Evolutionary conservation across 78 protist species (phyloP).

Genomic region (Speleostelium caveatum): DNA sequence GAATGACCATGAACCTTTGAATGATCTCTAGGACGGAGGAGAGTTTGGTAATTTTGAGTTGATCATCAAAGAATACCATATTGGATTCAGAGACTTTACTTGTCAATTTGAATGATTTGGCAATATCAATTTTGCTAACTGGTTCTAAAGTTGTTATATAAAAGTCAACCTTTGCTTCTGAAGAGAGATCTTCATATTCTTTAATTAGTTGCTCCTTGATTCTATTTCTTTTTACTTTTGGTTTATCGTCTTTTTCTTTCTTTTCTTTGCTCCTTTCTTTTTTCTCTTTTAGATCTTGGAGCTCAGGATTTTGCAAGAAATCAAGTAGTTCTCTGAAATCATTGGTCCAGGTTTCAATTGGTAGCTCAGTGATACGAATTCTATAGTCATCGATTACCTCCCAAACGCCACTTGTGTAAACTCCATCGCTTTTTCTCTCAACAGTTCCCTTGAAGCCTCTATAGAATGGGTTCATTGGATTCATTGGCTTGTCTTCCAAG

Average conservation of each 20-base stretch:
- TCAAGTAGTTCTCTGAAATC: conserved; percentile 90
- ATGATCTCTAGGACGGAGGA: conserved; percentile 2
- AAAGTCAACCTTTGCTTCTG: background rate
- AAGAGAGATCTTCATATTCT: conserved; percentile 9
- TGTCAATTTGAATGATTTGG: conserved; percentile 26
- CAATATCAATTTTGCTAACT: conserved; percentile 23
- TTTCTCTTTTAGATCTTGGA: conserved; percentile 5
- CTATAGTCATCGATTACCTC: conserved; percentile 24
- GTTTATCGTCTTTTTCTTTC: background rate
- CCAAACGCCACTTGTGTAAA: conserved; percentile 26
- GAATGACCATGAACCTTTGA: conserved; percentile 29
- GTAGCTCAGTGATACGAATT: conserved; percentile 85
- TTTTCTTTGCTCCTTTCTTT: conserved; percentile 2
- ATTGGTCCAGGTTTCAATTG: conserved; percentile 86
- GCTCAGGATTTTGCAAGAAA: background rate
- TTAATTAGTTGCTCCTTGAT: conserved; percentile 6
- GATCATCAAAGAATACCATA: conserved; percentile 60
- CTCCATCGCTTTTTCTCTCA: background rate
- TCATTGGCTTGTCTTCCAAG: conserved; percentile 6
- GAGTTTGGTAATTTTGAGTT: conserved; percentile 20
- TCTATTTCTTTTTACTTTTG: background rate
- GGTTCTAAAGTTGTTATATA: conserved; percentile 13
- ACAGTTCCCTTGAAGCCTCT: conserved; percentile 57
- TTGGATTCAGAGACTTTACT: conserved; percentile 4
- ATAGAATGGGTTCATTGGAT: conserved; percentile 30